A percentile compares a stretch with the other conserved stretches of the same genome.
Conservation (phyloP, 345 rosid species). For the Salix caprea region DNA sequence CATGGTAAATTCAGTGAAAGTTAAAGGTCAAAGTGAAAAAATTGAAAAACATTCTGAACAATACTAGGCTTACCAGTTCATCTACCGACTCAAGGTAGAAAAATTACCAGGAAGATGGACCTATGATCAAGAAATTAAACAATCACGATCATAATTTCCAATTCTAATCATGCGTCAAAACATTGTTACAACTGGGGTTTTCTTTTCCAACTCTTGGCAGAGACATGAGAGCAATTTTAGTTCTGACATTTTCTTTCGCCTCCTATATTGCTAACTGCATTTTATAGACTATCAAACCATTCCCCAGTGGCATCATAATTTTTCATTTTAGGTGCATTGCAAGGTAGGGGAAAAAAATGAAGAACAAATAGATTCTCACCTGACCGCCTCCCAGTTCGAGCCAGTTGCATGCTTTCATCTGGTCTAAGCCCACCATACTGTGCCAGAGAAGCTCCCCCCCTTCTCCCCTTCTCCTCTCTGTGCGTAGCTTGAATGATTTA, state of each 20-base stretch:
- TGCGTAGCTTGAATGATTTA: neutral
- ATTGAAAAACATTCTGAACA: neutral
- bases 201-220: neutral
- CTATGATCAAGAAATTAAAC: neutral
- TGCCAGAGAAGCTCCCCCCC: conserved; percentile 23
- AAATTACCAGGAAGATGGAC: neutral
- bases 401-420: conserved; percentile 22
- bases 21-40: neutral
- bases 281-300: neutral
- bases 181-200: neutral
- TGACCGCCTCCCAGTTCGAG: conserved; percentile 4
- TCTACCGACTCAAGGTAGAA: neutral
- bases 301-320: neutral
- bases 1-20: neutral
- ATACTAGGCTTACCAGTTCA: neutral
- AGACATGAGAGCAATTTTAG: neutral
- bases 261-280: neutral
- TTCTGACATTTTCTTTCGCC: neutral
- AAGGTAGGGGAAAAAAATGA: neutral
- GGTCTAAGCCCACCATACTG: conserved; percentile 44
- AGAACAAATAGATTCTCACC: neutral
- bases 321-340: neutral
- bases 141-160: neutral
- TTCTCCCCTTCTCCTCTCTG: too few relatives aligned
- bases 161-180: neutral